Evolutionary conservation across 345 rosid species (phyloP).

Genomic region (Murraya koenigii): DNA sequence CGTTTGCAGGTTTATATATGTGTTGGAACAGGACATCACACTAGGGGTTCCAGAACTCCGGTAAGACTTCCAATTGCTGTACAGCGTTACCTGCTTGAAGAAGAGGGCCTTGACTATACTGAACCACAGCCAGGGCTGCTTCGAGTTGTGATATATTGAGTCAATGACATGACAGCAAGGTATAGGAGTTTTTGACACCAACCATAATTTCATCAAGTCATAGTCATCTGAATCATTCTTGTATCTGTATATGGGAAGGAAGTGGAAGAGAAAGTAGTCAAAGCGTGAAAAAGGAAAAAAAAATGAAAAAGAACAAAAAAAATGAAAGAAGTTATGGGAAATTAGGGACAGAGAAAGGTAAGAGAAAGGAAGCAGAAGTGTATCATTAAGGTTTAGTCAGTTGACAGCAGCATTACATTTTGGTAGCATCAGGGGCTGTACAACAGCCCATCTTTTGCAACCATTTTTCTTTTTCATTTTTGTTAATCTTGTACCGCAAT

Average conservation of each 20-base stretch:
- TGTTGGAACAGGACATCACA: constrained; percentile 96
- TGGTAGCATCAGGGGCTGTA: constrained; percentile 37
- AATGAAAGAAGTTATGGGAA: neutral
- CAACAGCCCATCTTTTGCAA: constrained; percentile 27
- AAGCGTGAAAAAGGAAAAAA: constrained; percentile 21
- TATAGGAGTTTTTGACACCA: constrained; percentile 42
- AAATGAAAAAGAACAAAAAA: constrained; percentile 1
- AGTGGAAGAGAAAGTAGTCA: constrained; percentile 42
- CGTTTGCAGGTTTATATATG: constrained; percentile 86
- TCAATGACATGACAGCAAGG: constrained; percentile 25
- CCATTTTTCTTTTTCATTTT: constrained; percentile 21
- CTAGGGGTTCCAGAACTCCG: constrained; percentile 85
- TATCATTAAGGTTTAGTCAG: constrained; percentile 38
- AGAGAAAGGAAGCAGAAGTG: constrained; percentile 30
- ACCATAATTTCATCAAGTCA: constrained; percentile 28
- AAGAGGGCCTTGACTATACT: constrained; percentile 77
- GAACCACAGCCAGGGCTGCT: constrained; percentile 98
- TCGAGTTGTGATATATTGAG: constrained; percentile 78
- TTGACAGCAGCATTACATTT: constrained; percentile 37
- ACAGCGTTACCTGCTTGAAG: constrained; percentile 86
- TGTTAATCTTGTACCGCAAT: constrained; percentile 48
- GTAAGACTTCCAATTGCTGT: constrained; percentile 93
- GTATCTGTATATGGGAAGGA: constrained; percentile 59
- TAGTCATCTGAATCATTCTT: constrained; percentile 38
- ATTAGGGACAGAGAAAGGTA: constrained; percentile 18